Base-by-base conservation (phyloP, 1,284 basidiomycete species). In the Ustilago hordei region DNA sequence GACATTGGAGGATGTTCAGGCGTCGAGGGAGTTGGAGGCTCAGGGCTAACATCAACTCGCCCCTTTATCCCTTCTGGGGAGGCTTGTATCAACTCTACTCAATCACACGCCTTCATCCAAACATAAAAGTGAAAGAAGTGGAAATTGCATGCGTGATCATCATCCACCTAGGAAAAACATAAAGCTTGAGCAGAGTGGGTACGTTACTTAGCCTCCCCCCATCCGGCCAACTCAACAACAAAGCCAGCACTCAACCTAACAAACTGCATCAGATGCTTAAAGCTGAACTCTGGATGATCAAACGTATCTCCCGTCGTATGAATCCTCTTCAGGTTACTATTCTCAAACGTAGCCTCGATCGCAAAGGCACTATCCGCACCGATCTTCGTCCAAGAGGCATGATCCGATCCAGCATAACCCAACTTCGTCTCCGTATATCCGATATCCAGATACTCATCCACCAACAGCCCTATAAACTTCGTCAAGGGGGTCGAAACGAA, bases 321-420 rank as follows among this genome's bases (percentile, higher is more conserved):
- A 53, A 85, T 83, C 12, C 78, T 35, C 11, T 62, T 77, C 34
- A 84, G 55, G 63, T 85, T 85, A 58, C 65, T 71, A 55, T 84
- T 77, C 17, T 79, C 78, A 63, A 80, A 85, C 15, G 78, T 73
- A 3, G 80, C 81, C 32, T 81, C 81, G 57, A 84, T 83, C 9
- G 81, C 83, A 70, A 88, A 88, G 0, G 86, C 86, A 5, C 75
- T 73, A 6, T 86, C 86, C 0, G 83, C 84, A 28, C 87, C 87
- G 41, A 86, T 81, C 59, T 85, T 85, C 36, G 75, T 75, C 86
- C 87, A 87, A 52, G 78, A 81, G 0, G 81, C 84, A 78, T 86
- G 85, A 82, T 98, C 96, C 73, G 92, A 94, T 88, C 95, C 98
- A 19, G 94, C 95, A 85, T 98, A 98, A 36, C 95, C 94, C 86